Evolutionary conservation across 108 stramenopile genomes (phyloP).

Genomic region (Skeletonema menzelii): DNA sequence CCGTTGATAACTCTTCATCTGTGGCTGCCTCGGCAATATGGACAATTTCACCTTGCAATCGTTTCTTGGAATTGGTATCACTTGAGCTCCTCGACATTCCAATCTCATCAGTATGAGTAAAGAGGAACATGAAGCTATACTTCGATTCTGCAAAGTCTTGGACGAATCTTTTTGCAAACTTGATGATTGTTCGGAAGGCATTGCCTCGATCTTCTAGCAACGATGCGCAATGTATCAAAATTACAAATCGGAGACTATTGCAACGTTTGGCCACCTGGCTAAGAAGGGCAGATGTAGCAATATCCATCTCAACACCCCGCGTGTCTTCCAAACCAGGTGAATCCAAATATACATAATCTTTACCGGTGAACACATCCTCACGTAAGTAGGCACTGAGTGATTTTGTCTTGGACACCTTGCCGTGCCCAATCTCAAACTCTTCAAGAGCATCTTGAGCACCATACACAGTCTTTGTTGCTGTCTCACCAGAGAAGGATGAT

Average conservation of each 20-base stretch:
- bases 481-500: slow-evolving; percentile 32
- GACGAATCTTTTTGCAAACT: slow-evolving; percentile 54
- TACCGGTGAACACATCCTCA: not conserved
- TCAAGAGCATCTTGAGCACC: slow-evolving; percentile 49
- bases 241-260: slow-evolving; percentile 51
- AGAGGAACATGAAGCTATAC: slow-evolving; percentile 59
- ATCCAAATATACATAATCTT: slow-evolving; percentile 53
- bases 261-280: slow-evolving; percentile 56
- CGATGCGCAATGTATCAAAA: slow-evolving; percentile 59
- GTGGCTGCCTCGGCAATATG: slow-evolving; percentile 41
- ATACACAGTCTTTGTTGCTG: slow-evolving; percentile 41
- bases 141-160: slow-evolving; percentile 50
- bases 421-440: slow-evolving; percentile 63
- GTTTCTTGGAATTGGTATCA: not conserved
- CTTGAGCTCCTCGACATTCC: slow-evolving; percentile 12
- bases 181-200: slow-evolving; percentile 53
- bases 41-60: slow-evolving; percentile 51
- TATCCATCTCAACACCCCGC: slow-evolving; percentile 56
- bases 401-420: slow-evolving; percentile 53
- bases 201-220: slow-evolving; percentile 64
- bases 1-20: slow-evolving; percentile 37
- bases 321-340: slow-evolving; percentile 68
- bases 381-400: slow-evolving; percentile 40
- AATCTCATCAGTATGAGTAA: slow-evolving; percentile 55
- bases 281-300: slow-evolving; percentile 59